Evolutionary conservation across 805 yeast species (phyloP), one percentile per base, ranked within the genome.

Genomic region (Candida methanosorbosa): DNA sequence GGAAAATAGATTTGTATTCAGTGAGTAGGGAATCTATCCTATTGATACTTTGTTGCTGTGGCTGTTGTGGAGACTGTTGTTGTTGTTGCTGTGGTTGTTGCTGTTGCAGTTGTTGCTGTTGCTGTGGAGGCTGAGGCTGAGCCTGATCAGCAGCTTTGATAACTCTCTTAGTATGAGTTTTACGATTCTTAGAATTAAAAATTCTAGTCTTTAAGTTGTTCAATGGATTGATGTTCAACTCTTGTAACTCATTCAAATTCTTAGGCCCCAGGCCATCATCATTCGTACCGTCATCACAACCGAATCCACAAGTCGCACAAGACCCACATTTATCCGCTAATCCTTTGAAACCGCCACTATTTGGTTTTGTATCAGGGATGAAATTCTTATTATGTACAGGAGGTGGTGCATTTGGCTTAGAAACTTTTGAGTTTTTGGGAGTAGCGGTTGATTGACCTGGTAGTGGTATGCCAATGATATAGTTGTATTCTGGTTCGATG

Each of bases 291-390:
- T 28, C 30, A 8, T 18, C 4, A 28, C 30, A 21, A 18, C 54
- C 54, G 32, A 42, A 50, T 9, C 57, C 57, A 40, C 57, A 49
- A 12, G 39, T 38, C 15, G 42, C 41, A 36, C 57, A 53, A 7
- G 50, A 47, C 3, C 52, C 52, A 34, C 59, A 55, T 34, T 50
- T 39, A n/a, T 38, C 38, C 29, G 40, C 40, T 25, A 37, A 33
- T 14, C 29, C 29, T 12, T 27, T 23, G 22, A 8, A n/a, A 19
- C 12, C 27, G 19, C 31, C 18, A 9, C 32, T 17, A 12, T 31
- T 27, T 18, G 24, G 30, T 9, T 34, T 13, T 12, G 20, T 29
- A 28, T 30, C 38, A 14, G 33, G 36, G 20, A 38, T 34, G 14
- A 38, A 35, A 11, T 30, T 38, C 24, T 30, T 25, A 13, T 36